These are phyloP conservation scores for Quercus ilex DNA, from an alignment of 306 rosid species.

Conservation along the genomic window DNA sequence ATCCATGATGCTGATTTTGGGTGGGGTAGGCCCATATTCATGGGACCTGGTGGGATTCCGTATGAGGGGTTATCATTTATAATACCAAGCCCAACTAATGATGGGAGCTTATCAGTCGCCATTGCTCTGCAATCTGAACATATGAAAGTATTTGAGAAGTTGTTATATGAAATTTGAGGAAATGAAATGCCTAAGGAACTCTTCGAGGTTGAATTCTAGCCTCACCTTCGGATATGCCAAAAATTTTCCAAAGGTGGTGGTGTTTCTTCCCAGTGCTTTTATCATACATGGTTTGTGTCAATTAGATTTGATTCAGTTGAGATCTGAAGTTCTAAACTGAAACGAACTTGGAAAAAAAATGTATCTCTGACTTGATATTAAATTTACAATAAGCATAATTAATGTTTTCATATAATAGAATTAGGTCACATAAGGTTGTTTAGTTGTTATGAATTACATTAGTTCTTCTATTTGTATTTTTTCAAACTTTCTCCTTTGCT, in stretches of 20 bases:
- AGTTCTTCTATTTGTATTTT: too few species aligned
- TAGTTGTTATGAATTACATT: too few species aligned
- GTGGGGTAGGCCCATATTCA: conserved; percentile 92
- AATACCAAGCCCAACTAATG: conserved; percentile 59
- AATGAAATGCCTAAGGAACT: neutral
- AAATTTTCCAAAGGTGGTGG: conserved; percentile 21
- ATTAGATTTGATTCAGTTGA: conserved; percentile 11
- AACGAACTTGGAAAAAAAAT: conserved; percentile 9
- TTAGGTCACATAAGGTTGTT: neutral
- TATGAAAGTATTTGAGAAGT: conserved; percentile 55
- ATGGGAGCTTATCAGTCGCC: conserved; percentile 69
- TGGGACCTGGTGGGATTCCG: conserved; percentile 96
- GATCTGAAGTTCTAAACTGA: conserved; percentile 19
- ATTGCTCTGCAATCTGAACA: conserved; percentile 56
- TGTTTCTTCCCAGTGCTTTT: conserved; percentile 10
- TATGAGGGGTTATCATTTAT: conserved; percentile 76
- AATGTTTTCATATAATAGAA: neutral
- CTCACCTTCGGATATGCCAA: neutral
- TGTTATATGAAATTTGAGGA: conserved; percentile 48
- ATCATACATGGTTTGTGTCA: conserved; percentile 15
- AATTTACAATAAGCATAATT: neutral
- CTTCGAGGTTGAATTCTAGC: neutral
- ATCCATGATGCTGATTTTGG: conserved; percentile 94
- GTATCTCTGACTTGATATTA: conserved; percentile 9
- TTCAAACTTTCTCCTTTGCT: too few species aligned